A percentile compares a stretch with the other conserved stretches of the same genome.
These are phyloP conservation scores for Scorias spongiosa DNA, from an alignment of 2,329 filamentous ascomycete species.

Conservation along the genomic window DNA sequence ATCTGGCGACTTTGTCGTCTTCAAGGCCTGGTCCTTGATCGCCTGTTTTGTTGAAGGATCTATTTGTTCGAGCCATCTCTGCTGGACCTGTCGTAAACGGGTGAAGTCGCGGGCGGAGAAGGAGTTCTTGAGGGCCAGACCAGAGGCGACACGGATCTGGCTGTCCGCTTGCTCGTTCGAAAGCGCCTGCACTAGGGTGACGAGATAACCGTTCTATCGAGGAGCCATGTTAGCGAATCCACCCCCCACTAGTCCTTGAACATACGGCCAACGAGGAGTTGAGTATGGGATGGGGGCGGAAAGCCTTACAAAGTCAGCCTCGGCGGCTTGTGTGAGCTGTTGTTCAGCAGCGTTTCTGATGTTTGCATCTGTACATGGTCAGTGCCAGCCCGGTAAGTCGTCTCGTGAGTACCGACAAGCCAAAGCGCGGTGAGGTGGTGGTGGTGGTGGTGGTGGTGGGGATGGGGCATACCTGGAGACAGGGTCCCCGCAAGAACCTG, in stretches of 20 bases:
- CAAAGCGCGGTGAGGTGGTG: conserved; percentile 1
- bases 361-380: conserved; percentile 54
- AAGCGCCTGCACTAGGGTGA: conserved; percentile 82
- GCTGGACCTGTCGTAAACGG: conserved; percentile 77
- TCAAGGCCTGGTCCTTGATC: conserved; percentile 81
- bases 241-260: conserved; percentile 1
- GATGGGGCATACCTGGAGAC: conserved; percentile 59
- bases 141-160: conserved; percentile 82
- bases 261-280: conserved; percentile 18
- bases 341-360: conserved; percentile 85
- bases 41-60: conserved; percentile 67
- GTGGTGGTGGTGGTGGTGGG: too few species aligned
- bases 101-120: conserved; percentile 85
- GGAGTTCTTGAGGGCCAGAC: conserved; percentile 94
- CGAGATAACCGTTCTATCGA: conserved; percentile 71
- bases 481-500: conserved; percentile 95
- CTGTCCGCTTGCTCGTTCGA: conserved; percentile 75
- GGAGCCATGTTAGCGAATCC: conserved; percentile 6
- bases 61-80: conserved; percentile 79
- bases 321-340: conserved; percentile 81
- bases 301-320: conserved; percentile 77
- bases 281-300: conserved; percentile 13
- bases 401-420: conserved; percentile 2
- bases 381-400: conserved; percentile 7
- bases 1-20: conserved; percentile 69